These are phyloP conservation scores for Hyaloscypha finlandica DNA, from an alignment of 495 filamentous ascomycete genomes.

Conservation along the genomic window DNA sequence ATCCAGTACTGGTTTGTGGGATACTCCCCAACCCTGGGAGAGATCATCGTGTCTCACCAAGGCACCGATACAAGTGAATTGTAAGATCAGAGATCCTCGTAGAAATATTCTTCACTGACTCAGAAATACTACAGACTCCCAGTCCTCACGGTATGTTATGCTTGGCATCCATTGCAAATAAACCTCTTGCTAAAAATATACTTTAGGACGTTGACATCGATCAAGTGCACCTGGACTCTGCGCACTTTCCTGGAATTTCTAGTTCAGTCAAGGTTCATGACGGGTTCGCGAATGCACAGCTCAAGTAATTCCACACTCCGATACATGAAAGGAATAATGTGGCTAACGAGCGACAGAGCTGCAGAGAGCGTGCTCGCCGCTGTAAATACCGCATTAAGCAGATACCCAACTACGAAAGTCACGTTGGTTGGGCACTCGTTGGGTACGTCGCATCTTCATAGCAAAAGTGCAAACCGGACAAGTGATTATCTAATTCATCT, in stretches of 20 bases:
- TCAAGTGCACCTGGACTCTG: not conserved
- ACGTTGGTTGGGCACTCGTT: slow-evolving; percentile 7
- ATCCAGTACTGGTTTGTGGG: slow-evolving; percentile 11
- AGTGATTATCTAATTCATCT: not conserved
- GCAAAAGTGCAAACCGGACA: not conserved
- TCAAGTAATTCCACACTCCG: not conserved
- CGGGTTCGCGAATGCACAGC: slow-evolving; percentile 1
- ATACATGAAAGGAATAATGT: not conserved
- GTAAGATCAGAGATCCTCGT: not conserved
- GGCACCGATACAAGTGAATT: not conserved
- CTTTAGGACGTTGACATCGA: not conserved
- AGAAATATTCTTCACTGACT: not conserved
- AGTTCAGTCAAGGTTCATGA: not conserved
- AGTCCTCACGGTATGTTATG: not conserved
- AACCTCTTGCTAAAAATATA: too few species aligned
- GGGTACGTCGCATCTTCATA: not conserved
- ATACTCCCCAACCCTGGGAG: not conserved
- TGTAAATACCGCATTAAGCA: not conserved
- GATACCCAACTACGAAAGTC: not conserved
- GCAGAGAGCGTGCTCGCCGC: not conserved
- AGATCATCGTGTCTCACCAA: slow-evolving; percentile 11
- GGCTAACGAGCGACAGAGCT: not conserved
- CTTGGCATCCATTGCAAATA: not conserved
- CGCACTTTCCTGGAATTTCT: slow-evolving; percentile 5
- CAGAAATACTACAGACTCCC: not conserved